These are phyloP conservation scores for Talaromyces ruber DNA, from an alignment of 495 filamentous ascomycete species.

Conservation along the genomic window DNA sequence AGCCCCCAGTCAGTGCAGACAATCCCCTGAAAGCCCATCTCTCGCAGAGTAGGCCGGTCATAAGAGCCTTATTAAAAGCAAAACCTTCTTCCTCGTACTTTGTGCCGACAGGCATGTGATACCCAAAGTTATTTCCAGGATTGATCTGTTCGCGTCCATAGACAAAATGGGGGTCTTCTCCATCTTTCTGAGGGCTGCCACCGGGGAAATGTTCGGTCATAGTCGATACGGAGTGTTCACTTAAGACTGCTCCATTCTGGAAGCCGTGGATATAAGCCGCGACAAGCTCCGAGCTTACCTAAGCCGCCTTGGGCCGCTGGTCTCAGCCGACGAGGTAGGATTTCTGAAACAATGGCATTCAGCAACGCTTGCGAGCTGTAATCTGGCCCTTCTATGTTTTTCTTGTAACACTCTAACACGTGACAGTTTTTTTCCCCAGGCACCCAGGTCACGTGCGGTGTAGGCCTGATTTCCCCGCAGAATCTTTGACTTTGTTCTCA, in stretches of 20 bases:
- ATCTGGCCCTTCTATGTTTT: too few relatives aligned
- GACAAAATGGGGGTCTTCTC: conserved; percentile 27
- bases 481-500: not conserved
- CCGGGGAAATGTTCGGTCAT: conserved; percentile 32
- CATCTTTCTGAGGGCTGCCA: conserved; percentile 22
- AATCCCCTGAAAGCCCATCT: conserved; percentile 28
- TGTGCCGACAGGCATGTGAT: conserved; percentile 13
- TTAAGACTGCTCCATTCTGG: conserved; percentile 3
- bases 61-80: conserved; percentile 10
- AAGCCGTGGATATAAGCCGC: not conserved
- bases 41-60: conserved; percentile 24
- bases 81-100: conserved; percentile 18
- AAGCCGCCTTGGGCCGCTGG: too few relatives aligned
- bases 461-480: not conserved
- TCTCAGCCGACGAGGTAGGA: too few relatives aligned
- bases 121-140: conserved; percentile 22
- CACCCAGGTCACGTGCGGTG: not conserved
- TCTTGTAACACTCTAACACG: too few relatives aligned
- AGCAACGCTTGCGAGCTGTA: too few relatives aligned
- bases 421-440: too few relatives aligned
- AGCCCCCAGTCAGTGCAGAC: conserved; percentile 28
- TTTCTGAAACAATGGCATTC: too few relatives aligned
- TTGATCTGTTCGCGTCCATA: conserved; percentile 28
- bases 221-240: conserved; percentile 14
- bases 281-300: too few relatives aligned